Base-by-base conservation (phyloP, 768 basidiomycete genomes). In the Tricholoma saponaceum region DNA sequence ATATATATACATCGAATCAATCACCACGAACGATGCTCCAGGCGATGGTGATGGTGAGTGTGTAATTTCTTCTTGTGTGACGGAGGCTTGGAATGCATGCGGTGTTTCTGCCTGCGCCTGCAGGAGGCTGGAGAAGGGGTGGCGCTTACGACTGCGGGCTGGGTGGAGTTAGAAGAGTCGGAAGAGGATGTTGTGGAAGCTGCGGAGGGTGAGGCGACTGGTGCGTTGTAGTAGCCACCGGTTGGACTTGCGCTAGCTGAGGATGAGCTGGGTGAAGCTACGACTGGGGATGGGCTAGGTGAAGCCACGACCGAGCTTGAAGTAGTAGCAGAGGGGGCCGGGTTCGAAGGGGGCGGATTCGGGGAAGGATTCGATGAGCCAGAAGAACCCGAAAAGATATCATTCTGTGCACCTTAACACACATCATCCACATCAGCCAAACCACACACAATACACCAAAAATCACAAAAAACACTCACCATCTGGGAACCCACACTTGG, bases 401-500 rank as follows among this genome's bases (percentile, higher is more conserved):
- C 76, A 47, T 77, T 73, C 59, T 79, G 78, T 0, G 77, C 71
- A 58, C 77, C 77, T 77, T 32, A 32, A 59, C n/a, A 46, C 41
- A 35, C 18, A 30, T 33, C 58, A 54, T 20, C 54, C 52, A 43
- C 52, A 46, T 57, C 56, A 46, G 56, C 35, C 26, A 58, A 39
- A 4, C 2, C 4, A 51, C 14, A 16, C 13, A 20, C 57, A 37
- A 4, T n/a, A 25, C 30, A 28, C 4, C 12, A 46, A 20, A 52
- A 52, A 14, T 7, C 26, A 25, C n/a, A 58, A 54, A 9, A 23
- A 32, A 14, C 6, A 69, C 74, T 57, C 53, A 79, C 81, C 81
- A 59, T 80, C 75, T 0, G 64, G 16, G 58, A 80, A 83, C 3
- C 82, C 82, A 28, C 72, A 69, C 62, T 80, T 81, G 39, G 57